Evolutionary conservation across 2,329 filamentous ascomycete species (phyloP), one percentile per base, ranked within the genome.

Genomic region (Paracoccidioides brasiliensis): DNA sequence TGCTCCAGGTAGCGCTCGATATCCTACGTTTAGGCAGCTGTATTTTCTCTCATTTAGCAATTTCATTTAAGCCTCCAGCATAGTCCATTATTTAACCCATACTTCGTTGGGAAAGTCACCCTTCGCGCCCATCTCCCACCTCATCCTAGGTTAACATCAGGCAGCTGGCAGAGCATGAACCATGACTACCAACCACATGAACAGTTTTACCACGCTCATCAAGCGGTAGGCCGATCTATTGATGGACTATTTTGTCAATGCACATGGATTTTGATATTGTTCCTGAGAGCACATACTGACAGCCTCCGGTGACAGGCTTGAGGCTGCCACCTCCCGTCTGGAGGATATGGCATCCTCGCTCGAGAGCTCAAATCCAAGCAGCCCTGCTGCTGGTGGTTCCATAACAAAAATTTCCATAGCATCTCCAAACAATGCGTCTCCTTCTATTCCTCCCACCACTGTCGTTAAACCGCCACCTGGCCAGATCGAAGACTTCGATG

Each of bases 181-280:
- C 55, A 90, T 90, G 86, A 81, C 85, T 62, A 76, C 83, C 55
- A 68, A 68, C 60, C 88, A 90, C 66, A 96, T 97, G 89, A 85
- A 97, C 74, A 97, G 95, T 70, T 77, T 98, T 60, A 94, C 90
- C 40, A 98, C 93, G 55, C 82, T 98, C 67, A 96, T 98, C 77
- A 98, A 98, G 81, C 84, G 93, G 93, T 97, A 81, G 65, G 81
- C 1, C 22, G 22, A 22, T 74, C 55, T 58, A 52, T 43, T 8
- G 30, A 55, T n/a, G 37, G 5, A 43, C 0, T 37, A 33, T 43
- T 51, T 35, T 41, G 15, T 33, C 53, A 38, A 12, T 32, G 12
- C 22, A 9, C 46, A 15, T 32, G 8, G 10, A 44, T 46, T 33
- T 12, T 32, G 32, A 10, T 38, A 44, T 54, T 51, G 33, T 40